These are phyloP conservation scores for Choiromyces venosus DNA, from an alignment of 495 filamentous ascomycete species.

Conservation along the genomic window DNA sequence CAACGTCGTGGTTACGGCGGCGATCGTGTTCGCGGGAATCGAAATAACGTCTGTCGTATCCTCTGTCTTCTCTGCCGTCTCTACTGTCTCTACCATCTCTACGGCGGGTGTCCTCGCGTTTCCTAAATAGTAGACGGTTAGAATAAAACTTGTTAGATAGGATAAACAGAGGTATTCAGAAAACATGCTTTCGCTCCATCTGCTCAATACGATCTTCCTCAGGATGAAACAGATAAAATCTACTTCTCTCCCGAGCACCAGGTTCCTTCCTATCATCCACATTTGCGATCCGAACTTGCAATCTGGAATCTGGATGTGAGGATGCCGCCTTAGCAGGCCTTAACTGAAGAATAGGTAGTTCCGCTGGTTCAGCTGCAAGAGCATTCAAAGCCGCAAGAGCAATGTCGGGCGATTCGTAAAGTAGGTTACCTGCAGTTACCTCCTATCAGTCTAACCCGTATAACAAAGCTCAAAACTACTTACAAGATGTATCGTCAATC, in stretches of 20 bases:
- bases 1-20: constrained; percentile 29
- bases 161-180: not conserved
- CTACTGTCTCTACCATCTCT: constrained; percentile 42
- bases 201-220: constrained; percentile 78
- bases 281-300: constrained; percentile 69
- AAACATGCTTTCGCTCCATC: constrained; percentile 44
- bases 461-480: constrained; percentile 1
- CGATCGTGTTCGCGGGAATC: constrained; percentile 24
- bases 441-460: constrained; percentile 3
- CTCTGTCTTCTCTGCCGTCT: constrained; percentile 40
- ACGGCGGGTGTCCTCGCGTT: constrained; percentile 41
- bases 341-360: constrained; percentile 49
- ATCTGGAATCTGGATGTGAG: constrained; percentile 59
- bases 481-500: constrained; percentile 79
- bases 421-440: constrained; percentile 58
- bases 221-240: constrained; percentile 86
- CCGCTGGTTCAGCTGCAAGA: constrained; percentile 51
- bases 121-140: constrained; percentile 20
- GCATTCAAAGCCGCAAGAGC: constrained; percentile 66
- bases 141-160: not conserved
- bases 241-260: constrained; percentile 70
- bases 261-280: constrained; percentile 70
- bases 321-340: constrained; percentile 60
- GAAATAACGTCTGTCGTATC: constrained; percentile 37
- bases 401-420: constrained; percentile 65